Evolutionary conservation across 1,284 basidiomycete genomes (phyloP).

Genomic region (Microbotryomycetes sp.): DNA sequence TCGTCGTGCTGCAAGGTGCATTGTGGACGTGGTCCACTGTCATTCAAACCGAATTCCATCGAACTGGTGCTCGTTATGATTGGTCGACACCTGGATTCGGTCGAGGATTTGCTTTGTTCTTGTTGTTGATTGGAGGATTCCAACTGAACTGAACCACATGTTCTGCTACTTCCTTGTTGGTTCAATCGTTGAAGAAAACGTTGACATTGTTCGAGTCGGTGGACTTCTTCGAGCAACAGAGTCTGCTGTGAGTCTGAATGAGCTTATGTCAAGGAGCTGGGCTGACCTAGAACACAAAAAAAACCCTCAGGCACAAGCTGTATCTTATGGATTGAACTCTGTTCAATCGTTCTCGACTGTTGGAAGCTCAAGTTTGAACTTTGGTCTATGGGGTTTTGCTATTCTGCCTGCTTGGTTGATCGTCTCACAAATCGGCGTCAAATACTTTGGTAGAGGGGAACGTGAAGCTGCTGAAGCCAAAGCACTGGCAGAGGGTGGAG

Average conservation of each 20-base stretch:
- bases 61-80: slow-evolving; percentile 7
- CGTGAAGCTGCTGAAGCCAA: slow-evolving; percentile 4
- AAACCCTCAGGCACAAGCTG: slow-evolving; percentile 17
- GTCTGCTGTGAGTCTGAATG: slow-evolving; percentile 7
- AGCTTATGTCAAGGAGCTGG: not conserved
- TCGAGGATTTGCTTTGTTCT: slow-evolving; percentile 6
- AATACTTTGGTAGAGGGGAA: slow-evolving; percentile 17
- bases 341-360: slow-evolving; percentile 11
- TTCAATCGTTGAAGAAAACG: slow-evolving; percentile 10
- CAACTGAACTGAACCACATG: slow-evolving; percentile 30
- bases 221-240: slow-evolving; percentile 33
- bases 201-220: slow-evolving; percentile 30
- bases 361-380: slow-evolving; percentile 15
- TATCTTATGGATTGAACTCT: slow-evolving; percentile 23
- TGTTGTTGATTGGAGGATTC: slow-evolving; percentile 9
- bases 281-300: not conserved
- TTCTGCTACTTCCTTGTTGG: slow-evolving; percentile 29
- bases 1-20: slow-evolving; percentile 5
- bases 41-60: slow-evolving; percentile 9
- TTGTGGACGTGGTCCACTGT: slow-evolving; percentile 24
- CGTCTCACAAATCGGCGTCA: slow-evolving; percentile 15
- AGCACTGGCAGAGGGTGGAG: not conserved
- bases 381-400: slow-evolving; percentile 19
- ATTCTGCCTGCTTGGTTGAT: slow-evolving; percentile 24
- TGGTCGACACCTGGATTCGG: slow-evolving; percentile 13